phyloP scores from a whole-genome alignment of 257 asterid genomes.

The Solanum peruvianum region DNA sequence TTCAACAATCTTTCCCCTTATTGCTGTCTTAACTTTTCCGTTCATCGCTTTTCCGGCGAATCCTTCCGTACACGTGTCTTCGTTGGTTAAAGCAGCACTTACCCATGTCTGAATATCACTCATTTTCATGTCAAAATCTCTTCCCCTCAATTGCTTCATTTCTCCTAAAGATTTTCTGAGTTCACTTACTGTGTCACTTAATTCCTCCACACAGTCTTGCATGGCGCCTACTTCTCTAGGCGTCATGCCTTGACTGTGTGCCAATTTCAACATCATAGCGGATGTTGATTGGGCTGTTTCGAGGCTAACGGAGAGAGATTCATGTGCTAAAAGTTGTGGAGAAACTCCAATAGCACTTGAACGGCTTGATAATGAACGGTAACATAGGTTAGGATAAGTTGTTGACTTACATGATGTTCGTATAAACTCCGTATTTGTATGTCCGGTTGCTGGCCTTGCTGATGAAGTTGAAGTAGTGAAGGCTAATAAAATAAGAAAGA shows the following conservation, averaged over 20 bases:
- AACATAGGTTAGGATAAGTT: slow-evolving; percentile 58
- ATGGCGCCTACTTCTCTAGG: slow-evolving; percentile 48
- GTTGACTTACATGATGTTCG: slow-evolving; percentile 52
- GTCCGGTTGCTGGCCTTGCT: slow-evolving; percentile 9
- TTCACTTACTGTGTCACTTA: slow-evolving; percentile 36
- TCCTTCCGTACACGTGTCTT: slow-evolving; percentile 61
- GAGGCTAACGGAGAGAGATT: slow-evolving; percentile 46
- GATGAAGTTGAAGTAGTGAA: slow-evolving; percentile 1
- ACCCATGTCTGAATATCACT: slow-evolving; percentile 67
- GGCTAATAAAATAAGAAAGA: slow-evolving; percentile 1
- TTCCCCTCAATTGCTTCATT: slow-evolving; percentile 25
- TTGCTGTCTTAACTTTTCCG: slow-evolving; percentile 26
- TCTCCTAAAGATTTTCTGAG: slow-evolving; percentile 31
- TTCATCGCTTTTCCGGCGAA: slow-evolving; percentile 33
- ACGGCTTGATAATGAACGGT: slow-evolving; percentile 39
- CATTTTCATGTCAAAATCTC: slow-evolving; percentile 24
- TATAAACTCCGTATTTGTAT: slow-evolving; percentile 32
- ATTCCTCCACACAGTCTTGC: slow-evolving; percentile 60
- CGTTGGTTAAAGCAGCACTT: slow-evolving; percentile 76
- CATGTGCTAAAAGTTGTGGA: slow-evolving; percentile 39
- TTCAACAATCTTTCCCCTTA: slow-evolving; percentile 22
- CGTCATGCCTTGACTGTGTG: slow-evolving; percentile 24
- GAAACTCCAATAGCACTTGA: slow-evolving; percentile 30
- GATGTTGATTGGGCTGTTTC: slow-evolving; percentile 33
- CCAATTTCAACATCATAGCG: slow-evolving; percentile 21